A percentile compares a stretch with the other conserved stretches of the same genome.
Conservation (phyloP, 139 green algal genomes). For the Tetradesmus lagerheimii region DNA sequence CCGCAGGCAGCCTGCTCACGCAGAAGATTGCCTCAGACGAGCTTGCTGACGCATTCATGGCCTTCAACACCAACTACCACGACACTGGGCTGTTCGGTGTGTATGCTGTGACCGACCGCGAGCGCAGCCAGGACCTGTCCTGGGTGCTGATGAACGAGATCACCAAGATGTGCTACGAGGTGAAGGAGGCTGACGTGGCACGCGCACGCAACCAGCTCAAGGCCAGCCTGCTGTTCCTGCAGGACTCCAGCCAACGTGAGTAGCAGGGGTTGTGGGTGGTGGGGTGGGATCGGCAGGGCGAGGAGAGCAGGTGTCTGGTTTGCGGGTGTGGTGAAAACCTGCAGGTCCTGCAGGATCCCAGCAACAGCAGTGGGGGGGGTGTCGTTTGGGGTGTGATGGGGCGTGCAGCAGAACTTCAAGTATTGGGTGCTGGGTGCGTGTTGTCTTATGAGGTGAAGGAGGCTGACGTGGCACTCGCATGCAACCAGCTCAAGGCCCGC, state of each 20-base stretch:
- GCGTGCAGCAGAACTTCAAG: too few species aligned
- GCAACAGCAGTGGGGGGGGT: too few species aligned
- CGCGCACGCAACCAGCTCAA: slow-evolving; percentile 98
- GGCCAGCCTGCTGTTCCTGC: slow-evolving; percentile 77
- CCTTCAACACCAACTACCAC: slow-evolving; percentile 98
- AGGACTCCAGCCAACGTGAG: slow-evolving; percentile 72
- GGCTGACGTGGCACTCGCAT: slow-evolving; percentile 89
- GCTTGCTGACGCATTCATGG: slow-evolving; percentile 91
- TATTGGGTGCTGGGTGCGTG: neutral
- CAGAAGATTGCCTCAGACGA: slow-evolving; percentile 88
- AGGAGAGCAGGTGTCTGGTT: too few species aligned
- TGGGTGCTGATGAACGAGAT: slow-evolving; percentile 74
- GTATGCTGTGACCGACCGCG: slow-evolving; percentile 82
- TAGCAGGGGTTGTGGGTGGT: neutral
- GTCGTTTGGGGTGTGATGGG: too few species aligned
- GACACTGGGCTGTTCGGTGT: slow-evolving; percentile 98
- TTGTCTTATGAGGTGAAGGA: slow-evolving; percentile 92
- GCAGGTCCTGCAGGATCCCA: too few species aligned
- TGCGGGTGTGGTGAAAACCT: too few species aligned
- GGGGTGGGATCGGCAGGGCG: too few species aligned
- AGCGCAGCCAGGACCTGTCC: slow-evolving; percentile 72
- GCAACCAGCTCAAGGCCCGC: slow-evolving; percentile 95
- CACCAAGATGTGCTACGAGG: slow-evolving; percentile 91
- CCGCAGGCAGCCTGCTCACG: slow-evolving; percentile 76
- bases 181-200: slow-evolving; percentile 86